Evolutionary conservation across 805 yeast species (phyloP).

Genomic region (Candida ulmi): DNA sequence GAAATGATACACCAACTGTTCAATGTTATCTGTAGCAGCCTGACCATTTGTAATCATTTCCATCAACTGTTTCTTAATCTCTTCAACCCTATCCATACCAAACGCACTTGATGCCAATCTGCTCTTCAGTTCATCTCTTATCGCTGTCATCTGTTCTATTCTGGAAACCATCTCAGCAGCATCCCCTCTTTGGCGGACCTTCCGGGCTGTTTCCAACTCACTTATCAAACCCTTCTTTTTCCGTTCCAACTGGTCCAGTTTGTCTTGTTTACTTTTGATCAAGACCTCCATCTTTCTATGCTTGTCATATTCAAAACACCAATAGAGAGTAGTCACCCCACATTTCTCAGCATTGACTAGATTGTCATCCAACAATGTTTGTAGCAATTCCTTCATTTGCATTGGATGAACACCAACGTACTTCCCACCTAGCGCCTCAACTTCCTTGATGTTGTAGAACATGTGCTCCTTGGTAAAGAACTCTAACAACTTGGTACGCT

Average conservation of each 20-base stretch:
- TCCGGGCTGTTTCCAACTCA: slow-evolving; percentile 7
- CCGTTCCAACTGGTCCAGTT: slow-evolving; percentile 2
- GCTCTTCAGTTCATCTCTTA: slow-evolving; percentile 5
- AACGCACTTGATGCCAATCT: slow-evolving; percentile 8
- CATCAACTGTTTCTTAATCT: slow-evolving; percentile 9
- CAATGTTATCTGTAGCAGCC: slow-evolving; percentile 35
- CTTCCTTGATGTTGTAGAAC: slow-evolving; percentile 44
- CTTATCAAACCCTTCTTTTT: slow-evolving; percentile 6
- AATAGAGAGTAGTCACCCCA: slow-evolving; percentile 46
- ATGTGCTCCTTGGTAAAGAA: slow-evolving; percentile 36
- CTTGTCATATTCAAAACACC: slow-evolving; percentile 38
- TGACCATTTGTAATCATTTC: slow-evolving; percentile 8
- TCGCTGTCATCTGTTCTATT: slow-evolving; percentile 7
- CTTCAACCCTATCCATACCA: slow-evolving; percentile 10
- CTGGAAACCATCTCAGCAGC: slow-evolving; percentile 6
- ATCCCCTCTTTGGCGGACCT: slow-evolving; percentile 4
- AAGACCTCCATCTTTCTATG: slow-evolving; percentile 15
- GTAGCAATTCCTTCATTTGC: slow-evolving; percentile 48
- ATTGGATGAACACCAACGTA: slow-evolving; percentile 44
- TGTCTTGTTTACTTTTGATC: slow-evolving; percentile 7
- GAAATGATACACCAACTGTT: slow-evolving; percentile 32
- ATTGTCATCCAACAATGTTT: slow-evolving; percentile 42
- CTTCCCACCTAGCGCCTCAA: slow-evolving; percentile 40
- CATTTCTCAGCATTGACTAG: slow-evolving; percentile 47
- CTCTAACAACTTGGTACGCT: slow-evolving; percentile 28